phyloP scores from a whole-genome alignment of 2,329 filamentous ascomycete genomes.

The Knufia fluminis region DNA sequence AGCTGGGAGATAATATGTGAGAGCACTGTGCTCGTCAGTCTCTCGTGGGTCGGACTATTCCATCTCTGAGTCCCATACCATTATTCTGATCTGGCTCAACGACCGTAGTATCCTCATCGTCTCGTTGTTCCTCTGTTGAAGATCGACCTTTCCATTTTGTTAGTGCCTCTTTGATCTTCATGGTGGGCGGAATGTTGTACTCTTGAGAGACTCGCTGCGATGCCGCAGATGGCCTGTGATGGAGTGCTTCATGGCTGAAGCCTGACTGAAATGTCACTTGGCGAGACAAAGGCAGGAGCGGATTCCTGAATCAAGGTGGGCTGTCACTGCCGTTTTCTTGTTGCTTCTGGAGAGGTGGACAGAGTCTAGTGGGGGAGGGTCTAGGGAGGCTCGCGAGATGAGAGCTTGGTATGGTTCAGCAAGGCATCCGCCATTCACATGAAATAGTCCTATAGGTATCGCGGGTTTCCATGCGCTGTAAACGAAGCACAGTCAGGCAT shows the following conservation, averaged over 20 bases:
- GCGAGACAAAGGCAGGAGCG: not conserved
- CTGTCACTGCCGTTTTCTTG: not conserved
- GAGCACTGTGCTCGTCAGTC: slow-evolving; percentile 54
- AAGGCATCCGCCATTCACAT: not conserved
- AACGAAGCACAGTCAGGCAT: not conserved
- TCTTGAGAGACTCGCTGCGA: slow-evolving; percentile 19
- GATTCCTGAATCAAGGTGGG: too few species aligned
- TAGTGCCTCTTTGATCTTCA: not conserved
- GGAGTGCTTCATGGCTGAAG: slow-evolving; percentile 19
- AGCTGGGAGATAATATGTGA: slow-evolving; percentile 96
- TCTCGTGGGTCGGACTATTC: slow-evolving; percentile 1
- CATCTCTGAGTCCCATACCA: slow-evolving; percentile 48
- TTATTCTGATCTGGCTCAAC: slow-evolving; percentile 91
- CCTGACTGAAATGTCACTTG: not conserved
- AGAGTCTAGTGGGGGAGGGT: not conserved
- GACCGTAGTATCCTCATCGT: slow-evolving; percentile 64
- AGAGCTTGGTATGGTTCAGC: not conserved
- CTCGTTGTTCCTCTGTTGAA: slow-evolving; percentile 47
- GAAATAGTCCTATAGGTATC: not conserved
- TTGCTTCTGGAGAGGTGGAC: not conserved
- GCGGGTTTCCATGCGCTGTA: not conserved
- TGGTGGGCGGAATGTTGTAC: not conserved
- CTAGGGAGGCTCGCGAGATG: not conserved
- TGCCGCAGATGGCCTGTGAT: slow-evolving; percentile 19
- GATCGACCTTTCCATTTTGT: slow-evolving; percentile 30